Evolutionary conservation across 2,329 filamentous ascomycete species (phyloP).

Genomic region (Trichoderma koningiopsis): DNA sequence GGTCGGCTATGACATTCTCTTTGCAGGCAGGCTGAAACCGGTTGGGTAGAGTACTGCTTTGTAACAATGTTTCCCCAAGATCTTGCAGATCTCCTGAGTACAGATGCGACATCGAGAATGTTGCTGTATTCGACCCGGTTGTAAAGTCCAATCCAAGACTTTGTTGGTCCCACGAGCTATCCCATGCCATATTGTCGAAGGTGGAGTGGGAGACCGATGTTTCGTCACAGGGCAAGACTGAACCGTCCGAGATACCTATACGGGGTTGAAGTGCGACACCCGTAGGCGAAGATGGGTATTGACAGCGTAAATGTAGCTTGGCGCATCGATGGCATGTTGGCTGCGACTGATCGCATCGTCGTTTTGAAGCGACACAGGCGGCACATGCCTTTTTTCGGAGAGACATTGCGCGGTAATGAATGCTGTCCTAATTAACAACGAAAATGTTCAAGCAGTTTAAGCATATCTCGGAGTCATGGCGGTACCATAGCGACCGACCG

Average conservation of each 20-base stretch:
- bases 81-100: not conserved
- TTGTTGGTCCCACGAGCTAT: not conserved
- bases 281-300: not conserved
- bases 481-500: not conserved
- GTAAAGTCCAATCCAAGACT: not conserved
- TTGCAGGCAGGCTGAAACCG: not conserved
- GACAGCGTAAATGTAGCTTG: not conserved
- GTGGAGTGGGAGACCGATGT: not conserved
- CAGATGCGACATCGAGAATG: not conserved
- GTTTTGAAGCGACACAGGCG: not conserved
- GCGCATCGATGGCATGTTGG: not conserved
- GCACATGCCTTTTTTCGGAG: not conserved
- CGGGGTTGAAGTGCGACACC: not conserved
- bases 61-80: not conserved
- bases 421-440: not conserved
- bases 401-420: not conserved
- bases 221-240: not conserved
- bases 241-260: not conserved
- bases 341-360: not conserved
- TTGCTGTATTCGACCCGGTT: not conserved
- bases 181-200: not conserved
- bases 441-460: not conserved
- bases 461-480: not conserved
- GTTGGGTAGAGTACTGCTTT: not conserved
- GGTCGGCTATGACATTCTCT: not conserved